Base-by-base conservation (phyloP, 352 stramenopile species). In the Phytopythium vexans region DNA sequence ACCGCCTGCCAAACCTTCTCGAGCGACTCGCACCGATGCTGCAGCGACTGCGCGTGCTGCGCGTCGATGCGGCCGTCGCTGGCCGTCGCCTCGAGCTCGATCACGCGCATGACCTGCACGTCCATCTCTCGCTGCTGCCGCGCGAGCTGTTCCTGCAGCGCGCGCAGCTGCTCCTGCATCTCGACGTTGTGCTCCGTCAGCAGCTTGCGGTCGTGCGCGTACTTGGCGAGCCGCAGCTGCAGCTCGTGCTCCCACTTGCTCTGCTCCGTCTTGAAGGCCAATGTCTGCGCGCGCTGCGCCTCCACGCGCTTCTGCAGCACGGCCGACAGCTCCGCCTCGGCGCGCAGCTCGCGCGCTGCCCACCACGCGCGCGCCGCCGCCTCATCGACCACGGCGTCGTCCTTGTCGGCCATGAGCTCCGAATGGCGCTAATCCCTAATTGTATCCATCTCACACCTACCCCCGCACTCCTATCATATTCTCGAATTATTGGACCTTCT, bases 231-330 rank as follows among this genome's bases (percentile, higher is more conserved):
- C 3, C 79, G 79, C 41, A 86, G 58, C 70, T 89, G 77, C 58
- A 93, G 55, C 62, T 88, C 74, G 36, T 89, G 79, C 52, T 93
- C 78, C 80, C 77, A 91, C 49, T 93, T 93, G 74, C 66, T 82
- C 49, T 91, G 80, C 61, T 93, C 77, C 45, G 72, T 74, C 64
- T 91, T 89, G 64, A 91, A 90, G 52, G 83, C 76, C 41, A 85
- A 68, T 14, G 91, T 70, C 62, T 93, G 78, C 44, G 70, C 69
- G 14, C 77, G 72, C 56, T 92, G 83, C 34, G 73, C 72, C 41
- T 90, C 81, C 66, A 93, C 79, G 15, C 79, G 78, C 38, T 78
- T 82, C 48, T 87, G 79, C 43, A 93, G 58, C 16, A 49, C 61
- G n/a, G 48, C 48, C 37, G 72, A 52, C 41, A 85, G 55, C 45